phyloP scores from a whole-genome alignment of 345 rosid species.

The Trapa bicornis region DNA sequence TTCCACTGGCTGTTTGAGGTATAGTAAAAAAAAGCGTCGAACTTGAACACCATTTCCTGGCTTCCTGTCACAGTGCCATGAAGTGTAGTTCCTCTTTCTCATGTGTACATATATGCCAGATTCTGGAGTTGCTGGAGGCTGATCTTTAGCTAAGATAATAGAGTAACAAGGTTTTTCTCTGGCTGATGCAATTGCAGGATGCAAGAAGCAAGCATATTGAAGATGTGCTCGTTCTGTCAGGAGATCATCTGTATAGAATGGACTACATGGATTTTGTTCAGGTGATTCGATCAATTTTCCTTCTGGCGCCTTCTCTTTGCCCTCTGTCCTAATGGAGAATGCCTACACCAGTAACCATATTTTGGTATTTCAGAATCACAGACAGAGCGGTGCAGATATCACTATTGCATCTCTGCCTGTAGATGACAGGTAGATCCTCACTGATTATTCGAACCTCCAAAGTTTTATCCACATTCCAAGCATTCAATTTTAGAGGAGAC shows the following conservation, averaged over 20 bases:
- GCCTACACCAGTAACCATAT: background rate
- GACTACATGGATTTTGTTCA: constrained; percentile 92
- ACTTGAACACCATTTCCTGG: background rate
- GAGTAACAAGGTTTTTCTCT: background rate
- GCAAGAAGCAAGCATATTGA: constrained; percentile 71
- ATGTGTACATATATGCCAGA: background rate
- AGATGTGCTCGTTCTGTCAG: constrained; percentile 86
- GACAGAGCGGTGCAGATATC: constrained; percentile 90
- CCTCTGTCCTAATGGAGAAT: background rate
- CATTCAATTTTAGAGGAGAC: too few relatives aligned
- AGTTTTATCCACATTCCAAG: too few relatives aligned
- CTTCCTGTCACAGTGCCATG: background rate
- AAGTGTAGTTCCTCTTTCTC: background rate
- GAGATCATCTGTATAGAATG: constrained; percentile 91
- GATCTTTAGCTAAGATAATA: too few relatives aligned
- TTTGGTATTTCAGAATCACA: constrained; percentile 50
- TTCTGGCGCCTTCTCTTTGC: background rate
- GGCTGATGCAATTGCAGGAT: constrained; percentile 24
- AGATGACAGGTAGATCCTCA: constrained; percentile 52
- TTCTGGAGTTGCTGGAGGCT: background rate
- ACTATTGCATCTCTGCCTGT: constrained; percentile 69
- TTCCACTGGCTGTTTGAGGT: constrained; percentile 99
- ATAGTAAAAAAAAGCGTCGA: background rate
- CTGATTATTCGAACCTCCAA: background rate
- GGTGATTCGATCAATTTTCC: constrained; percentile 23